These are phyloP conservation scores for Colletotrichum somersetense DNA, from an alignment of 2,329 filamentous ascomycete species.

Conservation along the genomic window DNA sequence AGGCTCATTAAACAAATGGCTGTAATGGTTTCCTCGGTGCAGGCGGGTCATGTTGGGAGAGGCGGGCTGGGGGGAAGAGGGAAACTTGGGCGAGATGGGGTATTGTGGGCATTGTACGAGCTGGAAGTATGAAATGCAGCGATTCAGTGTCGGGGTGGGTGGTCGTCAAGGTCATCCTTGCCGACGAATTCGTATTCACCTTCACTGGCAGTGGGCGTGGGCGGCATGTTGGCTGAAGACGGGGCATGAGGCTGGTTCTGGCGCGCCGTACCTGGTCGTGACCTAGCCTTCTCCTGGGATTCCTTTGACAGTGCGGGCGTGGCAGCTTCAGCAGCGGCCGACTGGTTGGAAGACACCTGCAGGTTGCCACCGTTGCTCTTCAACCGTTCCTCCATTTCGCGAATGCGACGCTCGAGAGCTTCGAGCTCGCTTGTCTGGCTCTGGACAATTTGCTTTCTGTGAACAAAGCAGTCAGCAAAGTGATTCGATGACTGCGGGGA, in stretches of 20 bases:
- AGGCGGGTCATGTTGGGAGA: slow-evolving; percentile 12
- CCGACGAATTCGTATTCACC: slow-evolving; percentile 63
- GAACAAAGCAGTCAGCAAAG: slow-evolving; percentile 8
- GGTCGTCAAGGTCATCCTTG: slow-evolving; percentile 44
- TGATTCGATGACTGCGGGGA: not conserved
- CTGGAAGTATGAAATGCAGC: slow-evolving; percentile 25
- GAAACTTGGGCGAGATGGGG: slow-evolving; percentile 22
- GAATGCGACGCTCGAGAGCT: slow-evolving; percentile 84
- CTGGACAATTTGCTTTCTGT: slow-evolving; percentile 83
- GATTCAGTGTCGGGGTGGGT: slow-evolving; percentile 34
- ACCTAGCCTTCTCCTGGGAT: slow-evolving; percentile 55
- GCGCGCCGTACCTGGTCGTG: slow-evolving; percentile 67
- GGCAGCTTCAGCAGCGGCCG: slow-evolving; percentile 45
- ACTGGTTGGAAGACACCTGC: slow-evolving; percentile 44
- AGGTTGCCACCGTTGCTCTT: slow-evolving; percentile 51
- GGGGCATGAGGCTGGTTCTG: slow-evolving; percentile 64
- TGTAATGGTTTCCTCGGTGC: slow-evolving; percentile 22
- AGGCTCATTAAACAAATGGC: slow-evolving; percentile 16
- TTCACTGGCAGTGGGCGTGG: slow-evolving; percentile 72
- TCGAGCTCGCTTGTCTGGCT: slow-evolving; percentile 84
- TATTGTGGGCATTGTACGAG: slow-evolving; percentile 31
- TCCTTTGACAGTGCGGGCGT: slow-evolving; percentile 45
- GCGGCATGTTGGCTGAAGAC: slow-evolving; percentile 68
- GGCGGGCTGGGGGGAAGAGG: not conserved
- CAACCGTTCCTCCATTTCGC: slow-evolving; percentile 86